Evolutionary conservation across 257 asterid genomes (phyloP).

Genomic region (Plantago ovata): DNA sequence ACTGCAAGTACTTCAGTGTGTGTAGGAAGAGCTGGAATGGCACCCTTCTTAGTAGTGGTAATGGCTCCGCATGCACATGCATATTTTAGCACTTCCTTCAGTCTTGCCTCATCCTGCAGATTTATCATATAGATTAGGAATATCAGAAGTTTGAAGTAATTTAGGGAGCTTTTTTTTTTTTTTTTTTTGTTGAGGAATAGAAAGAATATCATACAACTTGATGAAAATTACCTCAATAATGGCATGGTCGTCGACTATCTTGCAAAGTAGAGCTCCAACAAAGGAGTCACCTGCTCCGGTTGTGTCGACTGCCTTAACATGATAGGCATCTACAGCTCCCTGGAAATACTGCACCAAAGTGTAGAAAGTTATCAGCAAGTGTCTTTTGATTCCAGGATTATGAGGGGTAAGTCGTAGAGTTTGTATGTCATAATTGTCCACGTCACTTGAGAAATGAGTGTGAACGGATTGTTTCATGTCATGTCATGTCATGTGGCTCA

Average conservation of each 20-base stretch:
- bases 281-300: conserved; percentile 56
- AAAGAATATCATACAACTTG: neutral
- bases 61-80: conserved; percentile 69
- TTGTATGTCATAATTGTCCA: too few species aligned
- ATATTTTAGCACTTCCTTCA: conserved; percentile 65
- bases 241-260: conserved; percentile 40
- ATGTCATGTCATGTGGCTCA: too few species aligned
- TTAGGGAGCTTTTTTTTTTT: too few species aligned
- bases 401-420: too few species aligned
- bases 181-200: too few species aligned
- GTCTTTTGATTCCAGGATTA: too few species aligned
- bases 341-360: conserved; percentile 27
- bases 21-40: conserved; percentile 87
- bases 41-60: conserved; percentile 68
- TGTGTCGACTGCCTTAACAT: conserved; percentile 45
- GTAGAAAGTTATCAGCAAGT: too few species aligned
- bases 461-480: too few species aligned
- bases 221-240: conserved; percentile 24
- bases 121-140: conserved; percentile 2
- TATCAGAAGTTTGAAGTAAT: neutral
- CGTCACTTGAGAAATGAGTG: too few species aligned
- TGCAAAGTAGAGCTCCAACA: conserved; percentile 42
- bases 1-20: conserved; percentile 47
- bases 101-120: conserved; percentile 57
- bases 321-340: conserved; percentile 31